phyloP scores from a whole-genome alignment of 2,329 filamentous ascomycete genomes.

The Celoporthe dispersa region DNA sequence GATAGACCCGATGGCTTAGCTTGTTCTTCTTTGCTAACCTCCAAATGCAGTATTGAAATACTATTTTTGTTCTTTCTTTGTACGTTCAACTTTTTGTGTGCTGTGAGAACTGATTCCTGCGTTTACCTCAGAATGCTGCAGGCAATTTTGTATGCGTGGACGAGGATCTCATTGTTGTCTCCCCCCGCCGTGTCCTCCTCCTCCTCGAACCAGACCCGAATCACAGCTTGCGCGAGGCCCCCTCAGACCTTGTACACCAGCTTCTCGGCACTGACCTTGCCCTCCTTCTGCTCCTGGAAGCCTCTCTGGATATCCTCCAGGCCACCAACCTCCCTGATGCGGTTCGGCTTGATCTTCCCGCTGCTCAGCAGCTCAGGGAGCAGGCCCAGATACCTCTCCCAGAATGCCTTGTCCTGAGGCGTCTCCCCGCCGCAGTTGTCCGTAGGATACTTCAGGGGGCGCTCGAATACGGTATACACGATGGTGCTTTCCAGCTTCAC shows the following conservation, averaged over 20 bases:
- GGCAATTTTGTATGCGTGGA: background rate
- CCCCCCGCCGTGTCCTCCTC: no score
- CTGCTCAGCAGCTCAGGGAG: conserved; percentile 36
- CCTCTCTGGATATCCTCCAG: conserved; percentile 36
- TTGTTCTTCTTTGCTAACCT: background rate
- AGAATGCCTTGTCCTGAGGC: conserved; percentile 38
- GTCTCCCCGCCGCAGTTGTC: conserved; percentile 37
- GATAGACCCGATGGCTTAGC: background rate
- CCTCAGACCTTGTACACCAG: conserved; percentile 39
- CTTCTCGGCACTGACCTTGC: conserved; percentile 40
- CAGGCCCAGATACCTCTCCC: conserved; percentile 40
- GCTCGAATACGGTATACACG: conserved; percentile 39
- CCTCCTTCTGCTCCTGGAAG: conserved; percentile 37
- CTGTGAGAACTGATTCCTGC: no score
- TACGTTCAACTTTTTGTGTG: no score
- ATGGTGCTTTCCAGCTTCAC: conserved; percentile 40
- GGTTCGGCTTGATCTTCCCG: conserved; percentile 39
- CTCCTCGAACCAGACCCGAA: no score
- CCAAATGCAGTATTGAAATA: no score
- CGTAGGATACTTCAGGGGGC: conserved; percentile 34
- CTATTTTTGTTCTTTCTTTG: background rate
- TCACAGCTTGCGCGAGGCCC: background rate
- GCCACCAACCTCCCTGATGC: conserved; percentile 36
- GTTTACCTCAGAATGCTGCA: background rate
- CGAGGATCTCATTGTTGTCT: background rate